Base-by-base conservation (phyloP, 1,139 yeast species). In the Diutina catenulata region DNA sequence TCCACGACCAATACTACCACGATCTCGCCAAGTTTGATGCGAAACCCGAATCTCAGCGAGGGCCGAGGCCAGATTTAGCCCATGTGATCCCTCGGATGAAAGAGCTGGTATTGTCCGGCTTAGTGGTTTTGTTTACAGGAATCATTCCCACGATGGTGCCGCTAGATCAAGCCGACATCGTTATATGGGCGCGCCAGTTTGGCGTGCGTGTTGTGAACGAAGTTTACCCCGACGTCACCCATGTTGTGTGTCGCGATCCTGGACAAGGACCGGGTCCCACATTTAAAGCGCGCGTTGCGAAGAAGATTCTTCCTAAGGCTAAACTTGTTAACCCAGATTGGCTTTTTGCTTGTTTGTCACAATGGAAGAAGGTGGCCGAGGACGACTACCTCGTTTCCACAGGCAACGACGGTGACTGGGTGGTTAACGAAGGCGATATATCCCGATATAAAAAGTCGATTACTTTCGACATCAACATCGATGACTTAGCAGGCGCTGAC, bases 261-360 rank as follows among this genome's bases (percentile, higher is more conserved):
- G 46, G 47, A 3, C 37, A 26, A 32, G 45, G 42, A 32, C 45
- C 49, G 4, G 73, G 72, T 2, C 62, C 65, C n/a, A 67, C 73
- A 2, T 73, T 75, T 49, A 91, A 91, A 56, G 95, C 91, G 3
- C 70, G 91, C 38, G 63, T 78, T 14, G 88, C 87, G 0, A 74
- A 70, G 49, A 62, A 73, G n/a, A 59, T 76, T 36, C 59, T 77
- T 37, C 80, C 81, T 2, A 66, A 78, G 10, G 80, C 80, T 27
- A 79, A 81, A 49, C 72, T 91, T 24, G 95, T 91, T n/a, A 80
- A 78, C 49, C 87, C 94, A 2, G 93, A 82, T 51, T 91, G 98
- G 98, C 59, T 91, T 3, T 87, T 87, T 60, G 79, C 82, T 19
- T 83, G 95, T 53, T 66, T 91, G 45, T 77, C 87, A 13, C 59